These are phyloP conservation scores for Pseudophaeomoniella oleicola DNA, from an alignment of 2,329 filamentous ascomycete genomes.

Conservation along the genomic window DNA sequence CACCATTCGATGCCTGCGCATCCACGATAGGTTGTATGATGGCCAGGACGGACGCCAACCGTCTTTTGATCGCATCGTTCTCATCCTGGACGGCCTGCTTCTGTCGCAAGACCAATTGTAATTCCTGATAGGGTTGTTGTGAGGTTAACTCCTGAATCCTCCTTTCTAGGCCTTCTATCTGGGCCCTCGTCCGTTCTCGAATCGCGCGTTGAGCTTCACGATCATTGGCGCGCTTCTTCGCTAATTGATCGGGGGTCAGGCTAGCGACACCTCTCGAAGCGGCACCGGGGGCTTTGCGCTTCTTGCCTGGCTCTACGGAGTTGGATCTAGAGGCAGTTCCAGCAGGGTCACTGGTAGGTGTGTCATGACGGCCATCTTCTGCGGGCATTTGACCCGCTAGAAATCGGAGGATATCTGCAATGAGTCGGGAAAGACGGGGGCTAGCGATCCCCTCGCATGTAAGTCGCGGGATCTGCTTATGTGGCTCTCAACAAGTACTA, in stretches of 20 bases:
- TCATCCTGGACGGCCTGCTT: conserved; percentile 67
- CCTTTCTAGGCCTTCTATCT: conserved; percentile 61
- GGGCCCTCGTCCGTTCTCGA: conserved; percentile 64
- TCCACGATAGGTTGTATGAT: conserved; percentile 30
- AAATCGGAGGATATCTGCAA: no score
- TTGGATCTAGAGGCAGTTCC: no score
- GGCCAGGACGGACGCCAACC: conserved; percentile 50
- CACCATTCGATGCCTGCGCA: conserved; percentile 29
- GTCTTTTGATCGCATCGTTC: conserved; percentile 61
- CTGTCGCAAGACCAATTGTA: conserved; percentile 59
- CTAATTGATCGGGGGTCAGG: conserved; percentile 74
- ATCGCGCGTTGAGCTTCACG: conserved; percentile 77
- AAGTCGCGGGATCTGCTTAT: no score
- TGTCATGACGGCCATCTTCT: no score
- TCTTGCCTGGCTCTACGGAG: no score
- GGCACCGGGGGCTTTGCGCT: conserved; percentile 25
- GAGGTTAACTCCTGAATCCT: conserved; percentile 62
- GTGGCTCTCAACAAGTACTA: no score
- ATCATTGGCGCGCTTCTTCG: conserved; percentile 82
- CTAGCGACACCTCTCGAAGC: conserved; percentile 65
- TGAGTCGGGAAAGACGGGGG: no score
- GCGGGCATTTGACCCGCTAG: no score
- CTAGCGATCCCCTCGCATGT: no score
- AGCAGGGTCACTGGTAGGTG: no score
- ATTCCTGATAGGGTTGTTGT: conserved; percentile 70